Percentiles rank a stretch among this genome's conserved stretches.
These are phyloP conservation scores for Chlorella sp. DNA, from an alignment of 139 green algal genomes.

Conservation along the genomic window DNA sequence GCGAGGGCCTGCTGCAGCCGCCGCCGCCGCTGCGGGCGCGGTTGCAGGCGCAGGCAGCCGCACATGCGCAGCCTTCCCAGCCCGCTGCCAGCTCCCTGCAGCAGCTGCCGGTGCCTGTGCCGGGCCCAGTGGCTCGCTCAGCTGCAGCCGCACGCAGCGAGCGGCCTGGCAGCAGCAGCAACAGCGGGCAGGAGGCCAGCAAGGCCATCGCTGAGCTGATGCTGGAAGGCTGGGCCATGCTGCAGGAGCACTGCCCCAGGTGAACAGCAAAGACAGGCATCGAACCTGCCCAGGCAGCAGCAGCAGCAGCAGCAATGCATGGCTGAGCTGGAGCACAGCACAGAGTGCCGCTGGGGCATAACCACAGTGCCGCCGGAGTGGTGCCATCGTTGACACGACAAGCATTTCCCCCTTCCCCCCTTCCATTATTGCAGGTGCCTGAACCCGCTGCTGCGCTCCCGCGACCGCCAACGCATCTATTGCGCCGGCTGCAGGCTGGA, in stretches of 20 bases:
- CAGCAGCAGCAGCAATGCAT: too few relatives aligned
- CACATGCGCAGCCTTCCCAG: not conserved
- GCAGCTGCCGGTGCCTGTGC: not conserved
- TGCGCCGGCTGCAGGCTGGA: conserved; percentile 33
- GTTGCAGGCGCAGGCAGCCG: not conserved
- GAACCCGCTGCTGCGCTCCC: conserved; percentile 28
- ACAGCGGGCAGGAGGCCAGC: conserved; percentile 25
- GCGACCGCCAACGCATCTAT: conserved; percentile 29
- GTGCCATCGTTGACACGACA: too few relatives aligned
- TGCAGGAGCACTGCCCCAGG: conserved; percentile 47
- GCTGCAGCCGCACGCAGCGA: too few relatives aligned
- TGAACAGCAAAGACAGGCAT: not conserved
- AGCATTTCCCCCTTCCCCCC: too few relatives aligned
- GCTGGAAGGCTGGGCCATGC: conserved; percentile 51
- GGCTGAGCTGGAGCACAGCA: too few relatives aligned
- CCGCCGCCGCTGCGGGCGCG: not conserved
- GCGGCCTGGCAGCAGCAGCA: not conserved
- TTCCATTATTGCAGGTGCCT: conserved; percentile 35
- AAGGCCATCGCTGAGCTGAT: conserved; percentile 48
- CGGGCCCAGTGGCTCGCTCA: too few relatives aligned
- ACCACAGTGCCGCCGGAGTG: too few relatives aligned
- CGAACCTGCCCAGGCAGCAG: too few relatives aligned
- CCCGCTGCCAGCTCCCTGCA: not conserved
- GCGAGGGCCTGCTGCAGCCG: not conserved
- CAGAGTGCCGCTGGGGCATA: too few relatives aligned